phyloP scores from a whole-genome alignment of 176 grass and related monocot species.

The Aegilops bicornis region DNA sequence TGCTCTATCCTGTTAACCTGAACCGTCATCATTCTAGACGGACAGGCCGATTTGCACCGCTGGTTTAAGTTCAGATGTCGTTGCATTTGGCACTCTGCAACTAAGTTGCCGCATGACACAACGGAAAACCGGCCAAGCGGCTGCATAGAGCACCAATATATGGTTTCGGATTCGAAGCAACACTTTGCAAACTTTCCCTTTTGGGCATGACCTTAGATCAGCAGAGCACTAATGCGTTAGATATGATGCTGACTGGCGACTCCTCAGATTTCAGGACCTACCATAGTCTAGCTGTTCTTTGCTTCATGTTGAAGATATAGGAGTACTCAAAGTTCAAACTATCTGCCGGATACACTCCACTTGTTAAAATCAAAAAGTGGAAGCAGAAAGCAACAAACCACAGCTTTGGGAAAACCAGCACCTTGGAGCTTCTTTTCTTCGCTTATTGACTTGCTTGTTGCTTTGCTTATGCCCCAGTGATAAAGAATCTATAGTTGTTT shows the following conservation, averaged over 20 bases:
- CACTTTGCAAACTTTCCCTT: not conserved
- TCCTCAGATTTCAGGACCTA: not conserved
- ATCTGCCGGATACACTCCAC: not conserved
- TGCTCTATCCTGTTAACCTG: not conserved
- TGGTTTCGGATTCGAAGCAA: not conserved
- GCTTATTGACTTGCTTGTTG: not conserved
- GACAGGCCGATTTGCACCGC: no score
- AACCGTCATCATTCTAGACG: not conserved
- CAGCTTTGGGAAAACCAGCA: not conserved
- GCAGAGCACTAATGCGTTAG: not conserved
- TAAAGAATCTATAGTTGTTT: not conserved
- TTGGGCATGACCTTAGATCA: not conserved
- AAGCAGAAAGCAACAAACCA: not conserved
- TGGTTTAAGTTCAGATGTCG: not conserved
- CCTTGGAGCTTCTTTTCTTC: not conserved
- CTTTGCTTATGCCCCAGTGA: not conserved
- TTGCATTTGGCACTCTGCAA: not conserved
- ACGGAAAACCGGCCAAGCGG: not conserved
- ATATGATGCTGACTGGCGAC: conserved; percentile 15
- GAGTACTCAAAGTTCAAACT: not conserved
- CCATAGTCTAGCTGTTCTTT: conserved; percentile 38
- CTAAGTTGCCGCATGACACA: not conserved
- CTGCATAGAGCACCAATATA: not conserved
- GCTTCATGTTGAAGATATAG: not conserved
- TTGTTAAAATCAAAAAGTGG: not conserved